These are phyloP conservation scores for Vaccinium darrowii DNA, from an alignment of 148 eudicot genomes.

Conservation along the genomic window DNA sequence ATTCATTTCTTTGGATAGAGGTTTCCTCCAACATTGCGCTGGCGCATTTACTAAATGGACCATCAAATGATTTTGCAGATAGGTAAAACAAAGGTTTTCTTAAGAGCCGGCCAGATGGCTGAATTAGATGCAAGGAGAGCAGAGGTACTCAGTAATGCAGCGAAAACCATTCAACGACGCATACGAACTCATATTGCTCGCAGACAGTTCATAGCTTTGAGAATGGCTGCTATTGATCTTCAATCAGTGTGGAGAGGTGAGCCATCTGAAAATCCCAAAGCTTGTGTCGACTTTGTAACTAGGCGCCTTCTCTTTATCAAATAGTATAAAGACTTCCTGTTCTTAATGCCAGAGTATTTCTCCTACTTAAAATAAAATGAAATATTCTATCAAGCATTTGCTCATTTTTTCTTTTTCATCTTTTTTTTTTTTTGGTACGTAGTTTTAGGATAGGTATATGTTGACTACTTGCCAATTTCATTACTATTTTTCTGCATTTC, in stretches of 20 bases:
- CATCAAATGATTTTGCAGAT: constrained; percentile 46
- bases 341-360: not conserved
- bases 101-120: constrained; percentile 99
- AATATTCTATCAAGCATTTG: too few species aligned
- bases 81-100: constrained; percentile 91
- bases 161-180: constrained; percentile 77
- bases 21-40: not conserved
- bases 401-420: not conserved
- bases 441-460: not conserved
- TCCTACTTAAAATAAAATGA: not conserved
- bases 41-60: not conserved
- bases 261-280: constrained; percentile 18
- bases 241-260: constrained; percentile 77
- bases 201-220: constrained; percentile 57
- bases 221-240: constrained; percentile 50
- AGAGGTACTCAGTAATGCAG: constrained; percentile 81
- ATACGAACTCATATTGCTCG: constrained; percentile 78
- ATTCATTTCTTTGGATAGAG: not conserved
- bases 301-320: constrained; percentile 9
- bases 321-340: not conserved
- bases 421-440: not conserved
- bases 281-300: constrained; percentile 4
- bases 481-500: constrained; percentile 10
- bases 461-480: not conserved
- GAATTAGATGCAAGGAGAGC: constrained; percentile 92